Percentiles rank a stretch among this genome's conserved stretches.
Conservation (phyloP, 1,284 basidiomycete species). For the Ustilago crameri region DNA sequence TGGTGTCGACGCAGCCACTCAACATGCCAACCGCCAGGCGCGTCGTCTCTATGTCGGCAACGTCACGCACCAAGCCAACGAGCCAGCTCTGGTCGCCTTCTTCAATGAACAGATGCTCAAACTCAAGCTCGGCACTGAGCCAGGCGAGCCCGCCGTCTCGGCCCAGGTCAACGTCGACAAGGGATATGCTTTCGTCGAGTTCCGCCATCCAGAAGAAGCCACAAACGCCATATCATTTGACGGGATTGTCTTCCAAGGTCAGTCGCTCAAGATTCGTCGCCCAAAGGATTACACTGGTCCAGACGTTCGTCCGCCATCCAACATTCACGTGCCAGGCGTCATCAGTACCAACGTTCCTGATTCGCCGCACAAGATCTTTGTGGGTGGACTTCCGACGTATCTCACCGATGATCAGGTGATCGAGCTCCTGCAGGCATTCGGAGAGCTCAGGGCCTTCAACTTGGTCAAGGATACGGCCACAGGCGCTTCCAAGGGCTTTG, state of each 20-base stretch:
- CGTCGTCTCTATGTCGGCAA: conserved; percentile 95
- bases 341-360: conserved; percentile 97
- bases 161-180: conserved; percentile 98
- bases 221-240: conserved; percentile 96
- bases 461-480: conserved; percentile 81
- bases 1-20: conserved; percentile 24
- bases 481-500: conserved; percentile 87
- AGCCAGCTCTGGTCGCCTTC: conserved; percentile 87
- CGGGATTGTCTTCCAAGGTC: conserved; percentile 91
- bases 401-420: conserved; percentile 97
- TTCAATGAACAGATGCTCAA: conserved; percentile 96
- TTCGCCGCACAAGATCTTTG: conserved; percentile 96
- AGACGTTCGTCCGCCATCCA: conserved; percentile 74
- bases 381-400: conserved; percentile 93
- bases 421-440: conserved; percentile 95
- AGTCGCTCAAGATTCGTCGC: conserved; percentile 90
- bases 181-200: conserved; percentile 92
- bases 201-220: conserved; percentile 94
- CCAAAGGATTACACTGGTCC: conserved; percentile 90
- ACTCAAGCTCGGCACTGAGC: conserved; percentile 72
- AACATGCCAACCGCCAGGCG: conserved; percentile 76
- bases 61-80: conserved; percentile 90
- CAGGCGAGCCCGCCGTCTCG: conserved; percentile 81
- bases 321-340: conserved; percentile 84
- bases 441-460: conserved; percentile 96